Conservation (phyloP, 139 green algal genomes). For the Micromonas commoda region DNA sequence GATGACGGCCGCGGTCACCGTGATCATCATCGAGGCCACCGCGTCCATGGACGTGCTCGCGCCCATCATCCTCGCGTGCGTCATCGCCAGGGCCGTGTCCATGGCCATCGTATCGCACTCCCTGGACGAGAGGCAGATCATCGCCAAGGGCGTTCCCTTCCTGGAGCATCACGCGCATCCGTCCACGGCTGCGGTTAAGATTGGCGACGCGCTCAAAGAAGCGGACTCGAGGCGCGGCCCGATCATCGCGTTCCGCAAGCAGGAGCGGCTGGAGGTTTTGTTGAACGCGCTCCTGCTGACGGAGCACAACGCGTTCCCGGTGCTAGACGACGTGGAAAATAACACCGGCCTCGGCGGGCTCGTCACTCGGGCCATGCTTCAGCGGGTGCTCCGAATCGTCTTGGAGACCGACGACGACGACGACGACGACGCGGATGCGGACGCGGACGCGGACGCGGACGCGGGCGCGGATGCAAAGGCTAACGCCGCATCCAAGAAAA, state of each 20-base stretch:
- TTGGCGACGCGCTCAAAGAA: neutral
- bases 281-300: neutral
- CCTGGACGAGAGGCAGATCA: conserved; percentile 42
- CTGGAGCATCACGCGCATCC: neutral
- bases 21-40: conserved; percentile 81
- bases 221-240: neutral
- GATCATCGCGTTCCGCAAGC: neutral
- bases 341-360: neutral
- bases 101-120: conserved; percentile 53
- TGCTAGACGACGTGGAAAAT: neutral
- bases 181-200: neutral
- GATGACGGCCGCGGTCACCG: conserved; percentile 65
- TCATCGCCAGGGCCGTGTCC: conserved; percentile 68
- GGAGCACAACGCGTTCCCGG: neutral
- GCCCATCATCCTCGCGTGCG: conserved; percentile 79
- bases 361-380: neutral
- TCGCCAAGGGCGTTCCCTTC: neutral
- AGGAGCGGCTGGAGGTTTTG: neutral
- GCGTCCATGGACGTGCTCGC: conserved; percentile 75
- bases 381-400: neutral
- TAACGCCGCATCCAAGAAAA: no score
- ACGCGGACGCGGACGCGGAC: neutral
- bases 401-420: neutral
- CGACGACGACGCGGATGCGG: neutral
- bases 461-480: neutral